A percentile compares a stretch with the other conserved stretches of the same genome.
Conservation (phyloP, 768 basidiomycete species). For the Lentinus brumalis region DNA sequence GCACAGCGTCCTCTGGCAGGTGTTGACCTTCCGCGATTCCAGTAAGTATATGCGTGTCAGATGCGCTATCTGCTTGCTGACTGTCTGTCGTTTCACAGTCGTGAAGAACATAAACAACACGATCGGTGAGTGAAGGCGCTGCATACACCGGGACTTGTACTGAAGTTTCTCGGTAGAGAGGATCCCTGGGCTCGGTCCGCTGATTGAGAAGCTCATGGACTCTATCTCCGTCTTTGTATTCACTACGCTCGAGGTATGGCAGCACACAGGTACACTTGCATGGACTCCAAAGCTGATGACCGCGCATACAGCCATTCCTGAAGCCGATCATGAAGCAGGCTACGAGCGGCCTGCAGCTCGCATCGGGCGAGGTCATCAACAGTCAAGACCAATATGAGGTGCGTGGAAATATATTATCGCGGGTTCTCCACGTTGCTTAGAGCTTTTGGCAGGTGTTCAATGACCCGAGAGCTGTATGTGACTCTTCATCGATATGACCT, state of each 20-base stretch:
- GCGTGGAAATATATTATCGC: slow-evolving; percentile 1
- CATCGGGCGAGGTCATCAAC: slow-evolving; percentile 78
- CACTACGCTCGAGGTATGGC: slow-evolving; percentile 72
- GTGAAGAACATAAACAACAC: slow-evolving; percentile 79
- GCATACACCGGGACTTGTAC: background rate
- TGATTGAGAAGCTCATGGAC: slow-evolving; percentile 82
- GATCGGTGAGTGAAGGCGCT: slow-evolving; percentile 51
- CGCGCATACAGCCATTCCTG: slow-evolving; percentile 62
- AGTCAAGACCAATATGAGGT: slow-evolving; percentile 81
- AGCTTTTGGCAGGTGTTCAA: slow-evolving; percentile 60
- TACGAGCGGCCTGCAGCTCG: slow-evolving; percentile 58
- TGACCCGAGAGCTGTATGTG: slow-evolving; percentile 70
- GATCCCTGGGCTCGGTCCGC: slow-evolving; percentile 74
- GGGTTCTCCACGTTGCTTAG: background rate
- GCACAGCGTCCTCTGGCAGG: slow-evolving; percentile 81
- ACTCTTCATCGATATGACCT: background rate
- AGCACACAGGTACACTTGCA: background rate
- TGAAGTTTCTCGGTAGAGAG: slow-evolving; percentile 50
- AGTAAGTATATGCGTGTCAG: slow-evolving; percentile 39
- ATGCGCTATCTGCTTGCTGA: background rate
- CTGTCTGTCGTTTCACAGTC: slow-evolving; percentile 36
- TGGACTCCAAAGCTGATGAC: background rate
- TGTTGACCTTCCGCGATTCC: slow-evolving; percentile 82
- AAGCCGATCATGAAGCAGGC: slow-evolving; percentile 78
- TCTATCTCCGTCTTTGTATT: slow-evolving; percentile 80